Base-by-base conservation (phyloP, 495 filamentous ascomycete genomes). In the Neurospora sp. region DNA sequence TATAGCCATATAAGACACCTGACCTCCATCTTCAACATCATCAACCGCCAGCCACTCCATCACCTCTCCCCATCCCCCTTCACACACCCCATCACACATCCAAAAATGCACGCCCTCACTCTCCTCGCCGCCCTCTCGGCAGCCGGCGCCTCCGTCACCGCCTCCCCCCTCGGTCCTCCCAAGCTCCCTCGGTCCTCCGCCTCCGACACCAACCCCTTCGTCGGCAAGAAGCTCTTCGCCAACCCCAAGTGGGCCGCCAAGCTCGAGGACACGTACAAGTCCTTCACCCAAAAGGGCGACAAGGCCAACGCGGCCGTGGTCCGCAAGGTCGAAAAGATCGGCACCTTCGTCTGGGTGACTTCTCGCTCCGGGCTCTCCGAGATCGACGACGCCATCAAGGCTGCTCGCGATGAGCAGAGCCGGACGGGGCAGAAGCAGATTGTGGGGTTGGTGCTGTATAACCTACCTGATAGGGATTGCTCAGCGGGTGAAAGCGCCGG, bases 401-500 rank as follows among this genome's bases (percentile, higher is more conserved):
- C 76, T 5, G 87, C 83, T 12, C 85, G 86, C 40, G 81, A 81
- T 8, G 82, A 77, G 61, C 85, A 86, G 22, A 78, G 79, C 2
- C 78, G 79, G 65, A 82, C 83, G 0, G 82, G 82, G n/a, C 83
- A 81, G 73, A 80, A 81, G 74, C 81, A 84, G 71, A 78, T 84
- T 70, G 74, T 85, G 8, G 79, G 82, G 1, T 84, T 89, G 72
- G 89, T 91, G 48, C 85, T 90, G 27, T 90, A 91, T 78, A 88
- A 90, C 76, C 78, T 91, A n/a, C 89, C 88, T 16, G 89, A 90
- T 69, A 85, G 89, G 53, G 89, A 91, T 78, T 91, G 89, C 75
- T 83, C 85, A 9, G 89, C 89, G 3, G 82, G 86, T 72, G 87
- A 89, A 27, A 87, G 84, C 44, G 89, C 89, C 37, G 89, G 89